phyloP scores from a whole-genome alignment of 805 yeast species.

The Kazachstania martiniae region DNA sequence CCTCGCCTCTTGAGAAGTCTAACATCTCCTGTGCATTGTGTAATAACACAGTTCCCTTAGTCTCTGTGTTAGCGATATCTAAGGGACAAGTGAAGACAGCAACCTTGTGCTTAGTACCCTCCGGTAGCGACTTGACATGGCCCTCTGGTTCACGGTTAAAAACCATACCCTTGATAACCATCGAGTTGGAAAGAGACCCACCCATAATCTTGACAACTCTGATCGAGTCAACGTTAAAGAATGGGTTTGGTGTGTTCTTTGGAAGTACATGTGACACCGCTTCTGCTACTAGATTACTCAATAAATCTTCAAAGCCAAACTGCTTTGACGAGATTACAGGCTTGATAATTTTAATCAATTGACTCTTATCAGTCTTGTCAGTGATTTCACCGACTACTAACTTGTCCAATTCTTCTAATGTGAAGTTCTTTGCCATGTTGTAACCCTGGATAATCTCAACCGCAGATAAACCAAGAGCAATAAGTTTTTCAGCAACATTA shows the following conservation, averaged over 20 bases:
- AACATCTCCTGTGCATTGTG: conserved; percentile 97
- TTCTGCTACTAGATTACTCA: conserved; percentile 70
- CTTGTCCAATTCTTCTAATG: conserved; percentile 55
- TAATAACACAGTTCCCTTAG: conserved; percentile 91
- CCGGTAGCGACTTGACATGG: conserved; percentile 51
- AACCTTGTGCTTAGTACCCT: conserved; percentile 55
- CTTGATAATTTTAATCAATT: conserved; percentile 60
- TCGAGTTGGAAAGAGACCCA: conserved; percentile 57
- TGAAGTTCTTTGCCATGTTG: conserved; percentile 72
- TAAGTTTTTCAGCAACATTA: conserved; percentile 73
- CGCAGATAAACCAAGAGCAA: conserved; percentile 55
- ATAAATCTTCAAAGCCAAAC: conserved; percentile 73
- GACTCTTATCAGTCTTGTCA: conserved; percentile 40
- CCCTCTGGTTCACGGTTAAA: conserved; percentile 98
- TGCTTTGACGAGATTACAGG: conserved; percentile 92
- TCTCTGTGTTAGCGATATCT: conserved; percentile 93
- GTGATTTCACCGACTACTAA: conserved; percentile 43
- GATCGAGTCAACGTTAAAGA: conserved; percentile 83
- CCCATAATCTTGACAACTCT: conserved; percentile 98
- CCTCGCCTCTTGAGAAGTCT: conserved; percentile 93
- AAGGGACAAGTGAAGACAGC: conserved; percentile 90
- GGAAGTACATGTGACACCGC: conserved; percentile 72
- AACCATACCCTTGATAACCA: conserved; percentile 93
- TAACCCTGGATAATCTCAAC: conserved; percentile 91
- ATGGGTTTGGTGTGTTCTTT: conserved; percentile 11